Percentiles rank a stretch among this genome's conserved stretches.
Conservation (phyloP, 305 asterid genomes). For the Fraxinus xanthoxyloides region DNA sequence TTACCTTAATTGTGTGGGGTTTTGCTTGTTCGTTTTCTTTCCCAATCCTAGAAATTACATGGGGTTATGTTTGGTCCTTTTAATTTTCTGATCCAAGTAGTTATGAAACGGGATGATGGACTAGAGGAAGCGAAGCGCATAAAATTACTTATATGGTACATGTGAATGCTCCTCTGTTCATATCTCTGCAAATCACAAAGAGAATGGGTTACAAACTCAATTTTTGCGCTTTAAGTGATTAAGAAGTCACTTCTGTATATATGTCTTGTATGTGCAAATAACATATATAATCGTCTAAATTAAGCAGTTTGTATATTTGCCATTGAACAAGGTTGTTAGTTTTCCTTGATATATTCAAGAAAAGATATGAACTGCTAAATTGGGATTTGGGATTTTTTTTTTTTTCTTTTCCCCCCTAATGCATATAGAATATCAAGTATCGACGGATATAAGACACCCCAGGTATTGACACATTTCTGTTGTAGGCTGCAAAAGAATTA, state of each 20-base stretch:
- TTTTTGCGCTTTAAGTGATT: neutral
- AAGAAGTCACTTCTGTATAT: neutral
- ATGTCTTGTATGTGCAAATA: neutral
- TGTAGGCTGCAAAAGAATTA: slow-evolving; percentile 81
- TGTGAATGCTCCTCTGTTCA: neutral
- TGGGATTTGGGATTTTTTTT: neutral
- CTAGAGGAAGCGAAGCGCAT: neutral
- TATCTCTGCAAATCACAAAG: neutral
- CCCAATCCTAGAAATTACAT: neutral
- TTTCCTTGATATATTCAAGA: neutral
- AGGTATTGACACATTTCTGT: neutral
- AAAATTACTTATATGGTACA: neutral
- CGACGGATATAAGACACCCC: neutral
- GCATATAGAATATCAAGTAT: neutral
- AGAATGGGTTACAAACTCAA: neutral
- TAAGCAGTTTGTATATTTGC: neutral
- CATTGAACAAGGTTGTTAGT: neutral
- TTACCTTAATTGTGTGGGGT: neutral
- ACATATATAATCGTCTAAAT: neutral
- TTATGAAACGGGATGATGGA: neutral
- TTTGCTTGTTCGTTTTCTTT: neutral
- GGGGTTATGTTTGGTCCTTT: neutral
- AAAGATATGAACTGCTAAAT: neutral
- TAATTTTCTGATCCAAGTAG: neutral
- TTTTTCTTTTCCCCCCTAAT: too few relatives aligned